These are phyloP conservation scores for Arthromyces matolae DNA, from an alignment of 768 basidiomycete species.

Conservation along the genomic window DNA sequence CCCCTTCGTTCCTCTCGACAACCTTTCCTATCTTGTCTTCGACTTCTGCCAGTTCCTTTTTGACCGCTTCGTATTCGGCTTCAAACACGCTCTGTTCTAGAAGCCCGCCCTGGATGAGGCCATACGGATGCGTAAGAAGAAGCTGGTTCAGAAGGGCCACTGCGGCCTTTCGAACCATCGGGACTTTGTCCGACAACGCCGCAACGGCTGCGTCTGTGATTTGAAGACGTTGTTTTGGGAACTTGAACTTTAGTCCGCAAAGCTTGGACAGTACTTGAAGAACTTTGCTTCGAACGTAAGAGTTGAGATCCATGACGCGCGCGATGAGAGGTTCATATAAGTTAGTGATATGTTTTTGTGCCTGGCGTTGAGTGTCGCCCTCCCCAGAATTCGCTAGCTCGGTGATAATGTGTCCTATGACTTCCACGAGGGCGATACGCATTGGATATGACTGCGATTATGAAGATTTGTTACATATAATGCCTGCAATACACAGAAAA, in stretches of 20 bases:
- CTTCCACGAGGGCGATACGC: conserved; percentile 91
- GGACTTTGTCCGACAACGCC: conserved; percentile 86
- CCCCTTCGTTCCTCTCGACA: conserved; percentile 42
- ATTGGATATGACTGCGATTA: conserved; percentile 83
- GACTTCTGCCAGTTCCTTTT: conserved; percentile 62
- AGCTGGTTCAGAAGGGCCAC: conserved; percentile 72
- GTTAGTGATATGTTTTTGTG: conserved; percentile 70
- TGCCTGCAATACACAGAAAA: not conserved
- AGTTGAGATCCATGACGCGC: conserved; percentile 83
- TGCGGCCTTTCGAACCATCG: conserved; percentile 83
- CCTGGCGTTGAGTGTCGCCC: conserved; percentile 38
- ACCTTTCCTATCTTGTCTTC: conserved; percentile 67
- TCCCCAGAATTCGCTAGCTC: conserved; percentile 63
- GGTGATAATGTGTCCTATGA: conserved; percentile 79
- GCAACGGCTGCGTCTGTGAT: conserved; percentile 75
- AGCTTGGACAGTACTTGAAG: conserved; percentile 72
- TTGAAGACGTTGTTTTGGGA: conserved; percentile 79
- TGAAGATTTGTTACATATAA: not conserved
- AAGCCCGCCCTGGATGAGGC: conserved; percentile 76
- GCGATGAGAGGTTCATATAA: conserved; percentile 84
- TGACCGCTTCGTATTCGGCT: conserved; percentile 59
- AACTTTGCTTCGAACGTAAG: conserved; percentile 90
- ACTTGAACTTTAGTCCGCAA: conserved; percentile 72
- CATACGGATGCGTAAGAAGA: conserved; percentile 86
- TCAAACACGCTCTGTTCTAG: conserved; percentile 74